A percentile compares a stretch with the other conserved stretches of the same genome.
phyloP scores from a whole-genome alignment of 2,329 filamentous ascomycete species.

The Talaromyces rugulosus region DNA sequence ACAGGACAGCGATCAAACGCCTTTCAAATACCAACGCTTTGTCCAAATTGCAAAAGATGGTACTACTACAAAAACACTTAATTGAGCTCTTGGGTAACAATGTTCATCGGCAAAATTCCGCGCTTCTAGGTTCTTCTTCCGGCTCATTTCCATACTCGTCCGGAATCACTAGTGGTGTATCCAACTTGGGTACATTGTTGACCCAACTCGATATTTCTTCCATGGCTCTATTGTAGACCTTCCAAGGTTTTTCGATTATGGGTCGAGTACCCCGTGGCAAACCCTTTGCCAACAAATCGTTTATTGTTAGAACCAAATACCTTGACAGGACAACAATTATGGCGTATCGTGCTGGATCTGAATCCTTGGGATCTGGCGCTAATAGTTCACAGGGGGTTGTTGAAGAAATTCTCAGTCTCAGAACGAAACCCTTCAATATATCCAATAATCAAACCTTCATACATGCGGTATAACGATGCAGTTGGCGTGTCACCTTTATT shows the following conservation, averaged over 20 bases:
- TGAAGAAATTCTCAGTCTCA: not conserved
- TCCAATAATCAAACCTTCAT: not conserved
- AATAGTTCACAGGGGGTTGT: not conserved
- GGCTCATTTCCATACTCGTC: not conserved
- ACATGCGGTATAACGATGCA: not conserved
- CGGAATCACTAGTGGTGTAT: not conserved
- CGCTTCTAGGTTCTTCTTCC: not conserved
- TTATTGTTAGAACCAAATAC: not conserved
- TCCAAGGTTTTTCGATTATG: not conserved
- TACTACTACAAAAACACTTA: slow-evolving; percentile 20
- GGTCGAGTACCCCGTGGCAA: not conserved
- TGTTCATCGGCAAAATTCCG: slow-evolving; percentile 14
- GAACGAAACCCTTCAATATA: not conserved
- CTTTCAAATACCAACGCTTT: too few relatives aligned
- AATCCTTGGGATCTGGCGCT: not conserved
- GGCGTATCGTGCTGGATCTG: not conserved
- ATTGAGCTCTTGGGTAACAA: slow-evolving; percentile 20
- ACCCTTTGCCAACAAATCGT: not conserved
- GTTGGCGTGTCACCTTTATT: not conserved
- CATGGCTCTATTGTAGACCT: not conserved
- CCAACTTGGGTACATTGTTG: not conserved
- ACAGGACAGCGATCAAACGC: too few relatives aligned
- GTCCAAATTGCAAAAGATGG: not conserved
- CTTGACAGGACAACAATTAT: not conserved
- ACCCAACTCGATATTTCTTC: not conserved